Evolutionary conservation across 345 rosid species (phyloP).

Genomic region (Ricinus communis): DNA sequence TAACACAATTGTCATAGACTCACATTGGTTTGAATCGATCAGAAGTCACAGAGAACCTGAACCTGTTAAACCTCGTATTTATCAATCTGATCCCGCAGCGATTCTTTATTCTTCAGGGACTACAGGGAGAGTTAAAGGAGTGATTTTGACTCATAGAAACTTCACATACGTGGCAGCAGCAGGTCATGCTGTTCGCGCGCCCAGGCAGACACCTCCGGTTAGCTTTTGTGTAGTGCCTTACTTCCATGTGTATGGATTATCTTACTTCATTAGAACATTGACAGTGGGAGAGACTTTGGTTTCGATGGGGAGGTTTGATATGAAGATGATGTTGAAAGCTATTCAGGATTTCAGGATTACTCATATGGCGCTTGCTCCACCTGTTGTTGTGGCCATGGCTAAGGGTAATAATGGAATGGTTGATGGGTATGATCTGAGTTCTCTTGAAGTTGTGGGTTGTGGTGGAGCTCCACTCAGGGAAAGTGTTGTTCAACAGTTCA

Average conservation of each 20-base stretch:
- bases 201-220: conserved; percentile 30
- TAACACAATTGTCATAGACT: conserved; percentile 37
- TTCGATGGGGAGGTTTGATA: conserved; percentile 30
- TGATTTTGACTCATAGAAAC: conserved; percentile 49
- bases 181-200: conserved; percentile 25
- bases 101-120: conserved; percentile 70
- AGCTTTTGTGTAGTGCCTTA: conserved; percentile 45
- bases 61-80: too few species aligned
- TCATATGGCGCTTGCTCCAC: conserved; percentile 53
- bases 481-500: conserved; percentile 30
- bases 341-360: conserved; percentile 35
- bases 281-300: conserved; percentile 48
- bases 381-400: conserved; percentile 42
- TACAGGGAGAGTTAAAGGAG: conserved; percentile 55
- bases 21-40: conserved; percentile 47
- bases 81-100: conserved; percentile 53
- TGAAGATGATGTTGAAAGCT: conserved; percentile 28
- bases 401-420: conserved; percentile 9
- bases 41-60: too few species aligned
- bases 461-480: conserved; percentile 47
- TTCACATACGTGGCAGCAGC: conserved; percentile 30
- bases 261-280: conserved; percentile 25
- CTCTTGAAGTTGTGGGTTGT: conserved; percentile 45
- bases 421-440: conserved; percentile 44
- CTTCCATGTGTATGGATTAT: conserved; percentile 56